A percentile compares a stretch with the other conserved stretches of the same genome.
These are phyloP conservation scores for Carpinus fangiana DNA, from an alignment of 306 rosid species.

Conservation along the genomic window DNA sequence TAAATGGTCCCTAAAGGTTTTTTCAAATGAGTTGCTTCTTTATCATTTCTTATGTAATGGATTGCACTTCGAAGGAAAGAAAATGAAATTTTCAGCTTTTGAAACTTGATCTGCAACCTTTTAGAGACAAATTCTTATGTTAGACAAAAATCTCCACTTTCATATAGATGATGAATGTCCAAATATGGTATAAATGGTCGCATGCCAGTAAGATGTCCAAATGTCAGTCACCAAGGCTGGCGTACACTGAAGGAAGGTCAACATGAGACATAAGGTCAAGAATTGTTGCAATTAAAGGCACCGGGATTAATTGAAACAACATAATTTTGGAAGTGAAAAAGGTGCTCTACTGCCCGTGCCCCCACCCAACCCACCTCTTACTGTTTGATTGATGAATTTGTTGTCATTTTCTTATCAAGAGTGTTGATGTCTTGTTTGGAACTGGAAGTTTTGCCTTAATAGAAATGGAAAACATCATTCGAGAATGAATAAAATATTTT, in stretches of 20 bases:
- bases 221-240: background rate
- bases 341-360: background rate
- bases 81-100: background rate
- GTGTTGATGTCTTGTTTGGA: too few species aligned
- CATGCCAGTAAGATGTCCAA: background rate
- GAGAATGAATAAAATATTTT: too few species aligned
- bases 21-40: background rate
- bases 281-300: background rate
- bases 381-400: background rate
- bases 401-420: too few species aligned
- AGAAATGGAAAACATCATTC: too few species aligned
- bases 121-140: background rate
- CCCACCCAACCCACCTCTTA: background rate
- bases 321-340: background rate
- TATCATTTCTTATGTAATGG: background rate
- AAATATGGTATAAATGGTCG: background rate
- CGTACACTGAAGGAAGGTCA: background rate
- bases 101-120: background rate
- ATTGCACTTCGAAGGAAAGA: background rate
- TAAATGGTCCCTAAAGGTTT: background rate
- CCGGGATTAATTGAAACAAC: background rate
- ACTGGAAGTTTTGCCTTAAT: too few species aligned
- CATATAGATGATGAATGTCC: background rate
- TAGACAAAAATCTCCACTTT: background rate
- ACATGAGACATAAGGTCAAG: background rate